A percentile compares a stretch with the other conserved stretches of the same genome.
phyloP scores from a whole-genome alignment of 2,329 filamentous ascomycete species.

The Volutella citrinella region DNA sequence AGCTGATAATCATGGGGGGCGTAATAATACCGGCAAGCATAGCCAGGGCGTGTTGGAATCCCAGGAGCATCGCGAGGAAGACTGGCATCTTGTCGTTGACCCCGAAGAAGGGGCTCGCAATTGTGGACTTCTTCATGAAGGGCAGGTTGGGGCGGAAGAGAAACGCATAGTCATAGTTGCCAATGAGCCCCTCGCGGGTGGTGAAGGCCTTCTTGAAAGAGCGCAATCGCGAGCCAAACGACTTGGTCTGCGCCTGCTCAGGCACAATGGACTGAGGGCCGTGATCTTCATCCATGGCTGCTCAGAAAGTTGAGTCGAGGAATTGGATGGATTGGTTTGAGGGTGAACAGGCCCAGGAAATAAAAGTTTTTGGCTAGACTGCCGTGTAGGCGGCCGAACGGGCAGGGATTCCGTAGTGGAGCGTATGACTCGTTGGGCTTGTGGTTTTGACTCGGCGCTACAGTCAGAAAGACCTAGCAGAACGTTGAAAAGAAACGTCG shows the following conservation, averaged over 20 bases:
- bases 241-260: slow-evolving; percentile 30
- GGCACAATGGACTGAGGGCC: slow-evolving; percentile 49
- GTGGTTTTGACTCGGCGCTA: too few relatives aligned
- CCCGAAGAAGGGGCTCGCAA: slow-evolving; percentile 73
- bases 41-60: slow-evolving; percentile 74
- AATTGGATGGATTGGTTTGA: slow-evolving; percentile 8
- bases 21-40: slow-evolving; percentile 77
- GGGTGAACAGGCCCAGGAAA: too few relatives aligned
- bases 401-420: too few relatives aligned
- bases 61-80: slow-evolving; percentile 68
- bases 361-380: too few relatives aligned
- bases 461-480: too few relatives aligned
- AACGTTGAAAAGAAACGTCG: too few relatives aligned
- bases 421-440: slow-evolving; percentile 2
- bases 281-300: slow-evolving; percentile 54
- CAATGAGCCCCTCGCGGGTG: slow-evolving; percentile 71
- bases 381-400: too few relatives aligned
- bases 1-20: slow-evolving; percentile 69
- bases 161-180: slow-evolving; percentile 86
- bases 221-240: slow-evolving; percentile 23
- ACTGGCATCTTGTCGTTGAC: slow-evolving; percentile 77
- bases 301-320: slow-evolving; percentile 6
- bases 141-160: slow-evolving; percentile 81
- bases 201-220: slow-evolving; percentile 40
- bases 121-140: slow-evolving; percentile 63